Conservation (phyloP, 2,329 filamentous ascomycete genomes). For the Aspergillus sp. region DNA sequence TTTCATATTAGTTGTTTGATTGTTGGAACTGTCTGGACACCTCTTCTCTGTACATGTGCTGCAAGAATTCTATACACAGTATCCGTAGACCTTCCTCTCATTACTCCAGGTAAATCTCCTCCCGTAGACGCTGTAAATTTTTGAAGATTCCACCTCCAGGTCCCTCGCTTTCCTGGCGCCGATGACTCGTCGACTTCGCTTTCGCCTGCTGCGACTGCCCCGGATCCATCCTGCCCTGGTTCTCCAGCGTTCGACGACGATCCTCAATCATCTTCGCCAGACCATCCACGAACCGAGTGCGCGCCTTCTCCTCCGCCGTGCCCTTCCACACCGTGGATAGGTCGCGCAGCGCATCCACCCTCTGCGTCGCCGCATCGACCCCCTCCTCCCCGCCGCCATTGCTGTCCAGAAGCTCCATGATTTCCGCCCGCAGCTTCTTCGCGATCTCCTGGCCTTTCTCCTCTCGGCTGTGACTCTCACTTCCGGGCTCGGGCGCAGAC, state of each 20-base stretch:
- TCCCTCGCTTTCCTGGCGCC: conserved; percentile 34
- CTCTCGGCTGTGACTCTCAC: conserved; percentile 68
- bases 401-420: conserved; percentile 64
- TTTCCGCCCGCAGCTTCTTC: conserved; percentile 63
- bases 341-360: conserved; percentile 75
- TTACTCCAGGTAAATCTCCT: conserved; percentile 55
- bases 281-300: conserved; percentile 76
- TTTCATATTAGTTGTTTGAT: background rate
- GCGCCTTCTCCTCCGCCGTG: conserved; percentile 90
- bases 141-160: conserved; percentile 52
- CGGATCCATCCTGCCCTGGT: conserved; percentile 34
- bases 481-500: conserved; percentile 75
- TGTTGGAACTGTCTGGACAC: background rate
- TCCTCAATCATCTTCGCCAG: conserved; percentile 84
- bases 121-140: conserved; percentile 53
- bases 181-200: conserved; percentile 13
- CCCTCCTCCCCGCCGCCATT: conserved; percentile 62
- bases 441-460: conserved; percentile 85
- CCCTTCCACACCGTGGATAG: conserved; percentile 85
- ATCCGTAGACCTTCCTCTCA: background rate
- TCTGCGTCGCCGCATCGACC: conserved; percentile 65
- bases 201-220: conserved; percentile 12
- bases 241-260: conserved; percentile 49
- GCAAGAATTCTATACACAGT: background rate
- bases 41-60: background rate